phyloP scores from a whole-genome alignment of 1,139 yeast species.

The Candida labiduridarum region DNA sequence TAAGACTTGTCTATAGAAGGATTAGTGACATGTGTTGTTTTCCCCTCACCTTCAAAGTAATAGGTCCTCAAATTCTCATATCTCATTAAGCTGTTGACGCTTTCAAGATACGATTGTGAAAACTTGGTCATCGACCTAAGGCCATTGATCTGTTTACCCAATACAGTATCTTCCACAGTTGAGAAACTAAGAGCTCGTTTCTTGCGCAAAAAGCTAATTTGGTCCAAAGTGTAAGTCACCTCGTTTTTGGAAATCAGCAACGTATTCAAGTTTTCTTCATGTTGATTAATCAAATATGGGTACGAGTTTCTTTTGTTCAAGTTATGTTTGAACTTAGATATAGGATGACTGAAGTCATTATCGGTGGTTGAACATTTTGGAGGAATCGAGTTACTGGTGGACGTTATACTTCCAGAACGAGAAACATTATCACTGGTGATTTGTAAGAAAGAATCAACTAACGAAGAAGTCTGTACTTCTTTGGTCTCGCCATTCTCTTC shows the following conservation, averaged over 20 bases:
- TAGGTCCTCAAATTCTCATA: conserved; percentile 23
- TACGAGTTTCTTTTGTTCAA: conserved; percentile 49
- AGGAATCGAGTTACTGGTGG: conserved; percentile 7
- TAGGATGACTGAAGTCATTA: conserved; percentile 11
- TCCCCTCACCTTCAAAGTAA: conserved; percentile 12
- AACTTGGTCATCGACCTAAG: conserved; percentile 29
- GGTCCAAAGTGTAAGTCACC: not conserved
- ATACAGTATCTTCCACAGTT: conserved; percentile 33
- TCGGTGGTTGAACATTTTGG: conserved; percentile 5
- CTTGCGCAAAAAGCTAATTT: conserved; percentile 5
- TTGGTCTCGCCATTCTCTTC: conserved; percentile 5
- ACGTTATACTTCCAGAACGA: conserved; percentile 10
- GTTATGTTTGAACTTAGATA: conserved; percentile 21
- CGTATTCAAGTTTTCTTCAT: conserved; percentile 24
- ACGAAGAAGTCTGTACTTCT: conserved; percentile 15
- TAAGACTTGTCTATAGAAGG: conserved; percentile 26
- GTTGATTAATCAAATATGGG: conserved; percentile 30
- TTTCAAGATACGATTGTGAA: conserved; percentile 23
- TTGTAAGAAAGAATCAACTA: conserved; percentile 26
- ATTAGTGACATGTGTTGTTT: conserved; percentile 15
- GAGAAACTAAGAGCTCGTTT: conserved; percentile 46
- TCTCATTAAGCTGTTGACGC: conserved; percentile 24
- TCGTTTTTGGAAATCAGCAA: conserved; percentile 20
- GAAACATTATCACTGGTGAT: conserved; percentile 18
- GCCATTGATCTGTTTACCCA: conserved; percentile 10